Percentiles rank a stretch among this genome's conserved stretches.
phyloP scores from a whole-genome alignment of 2,329 filamentous ascomycete species.

The Pseudocercospora musae region DNA sequence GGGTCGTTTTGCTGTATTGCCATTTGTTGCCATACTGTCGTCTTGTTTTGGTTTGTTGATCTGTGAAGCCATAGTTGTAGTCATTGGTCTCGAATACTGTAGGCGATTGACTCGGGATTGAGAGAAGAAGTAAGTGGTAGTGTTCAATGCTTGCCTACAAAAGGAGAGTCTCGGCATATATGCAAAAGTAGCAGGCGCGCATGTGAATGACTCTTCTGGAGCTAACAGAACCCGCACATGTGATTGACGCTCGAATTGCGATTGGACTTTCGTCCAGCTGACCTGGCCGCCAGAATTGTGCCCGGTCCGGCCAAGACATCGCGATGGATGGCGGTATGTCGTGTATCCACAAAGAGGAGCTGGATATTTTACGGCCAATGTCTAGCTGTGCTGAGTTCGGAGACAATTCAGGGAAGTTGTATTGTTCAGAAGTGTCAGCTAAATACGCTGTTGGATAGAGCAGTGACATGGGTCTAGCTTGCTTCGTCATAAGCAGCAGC shows the following conservation, averaged over 20 bases:
- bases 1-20: conserved; percentile 41
- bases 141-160: not conserved
- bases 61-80: conserved; percentile 2
- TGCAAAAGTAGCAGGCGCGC: not conserved
- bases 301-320: not conserved
- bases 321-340: not conserved
- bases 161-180: not conserved
- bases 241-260: not conserved
- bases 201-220: conserved; percentile 12
- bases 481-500: not conserved
- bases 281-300: not conserved
- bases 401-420: not conserved
- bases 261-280: not conserved
- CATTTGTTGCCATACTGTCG: conserved; percentile 14
- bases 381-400: not conserved
- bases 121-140: not conserved
- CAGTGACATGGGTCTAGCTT: not conserved
- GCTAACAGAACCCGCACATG: conserved; percentile 2
- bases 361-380: not conserved
- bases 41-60: conserved; percentile 4
- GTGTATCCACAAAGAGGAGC: not conserved
- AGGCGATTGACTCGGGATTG: not conserved
- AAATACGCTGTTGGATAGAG: no score
- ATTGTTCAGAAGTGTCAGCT: not conserved
- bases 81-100: not conserved